These are phyloP conservation scores for Podaxis sp. DNA, from an alignment of 768 basidiomycete species.

Conservation along the genomic window DNA sequence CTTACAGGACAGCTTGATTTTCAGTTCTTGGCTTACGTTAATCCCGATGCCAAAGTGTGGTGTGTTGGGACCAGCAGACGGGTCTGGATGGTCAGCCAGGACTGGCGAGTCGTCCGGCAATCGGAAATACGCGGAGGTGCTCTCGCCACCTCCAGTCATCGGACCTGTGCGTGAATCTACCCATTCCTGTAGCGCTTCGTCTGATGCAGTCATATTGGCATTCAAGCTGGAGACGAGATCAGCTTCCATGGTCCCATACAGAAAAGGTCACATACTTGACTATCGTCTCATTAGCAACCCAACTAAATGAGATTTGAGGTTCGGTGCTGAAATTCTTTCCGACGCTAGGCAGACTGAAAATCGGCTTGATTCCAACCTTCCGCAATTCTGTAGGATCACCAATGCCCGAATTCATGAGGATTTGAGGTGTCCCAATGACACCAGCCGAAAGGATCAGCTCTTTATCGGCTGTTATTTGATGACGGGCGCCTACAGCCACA, in stretches of 20 bases:
- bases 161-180: not conserved
- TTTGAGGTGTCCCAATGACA: slow-evolving; percentile 8
- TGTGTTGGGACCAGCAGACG: slow-evolving; percentile 16
- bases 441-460: slow-evolving; percentile 6
- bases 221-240: not conserved
- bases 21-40: not conserved
- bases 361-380: not conserved
- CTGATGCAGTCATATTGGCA: slow-evolving; percentile 2
- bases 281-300: slow-evolving; percentile 5
- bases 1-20: too few species aligned
- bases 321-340: slow-evolving; percentile 12
- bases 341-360: slow-evolving; percentile 1
- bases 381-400: not conserved
- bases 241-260: too few species aligned
- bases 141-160: slow-evolving; percentile 8
- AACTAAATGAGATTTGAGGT: not conserved
- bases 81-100: slow-evolving; percentile 11
- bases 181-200: slow-evolving; percentile 11
- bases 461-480: not conserved
- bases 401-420: slow-evolving; percentile 9
- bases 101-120: slow-evolving; percentile 5
- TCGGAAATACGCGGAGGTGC: slow-evolving; percentile 4
- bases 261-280: not conserved
- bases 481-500: not conserved
- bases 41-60: slow-evolving; percentile 16